Evolutionary conservation across 2,329 filamentous ascomycete species (phyloP).

Genomic region (Biscogniauxia sp.): DNA sequence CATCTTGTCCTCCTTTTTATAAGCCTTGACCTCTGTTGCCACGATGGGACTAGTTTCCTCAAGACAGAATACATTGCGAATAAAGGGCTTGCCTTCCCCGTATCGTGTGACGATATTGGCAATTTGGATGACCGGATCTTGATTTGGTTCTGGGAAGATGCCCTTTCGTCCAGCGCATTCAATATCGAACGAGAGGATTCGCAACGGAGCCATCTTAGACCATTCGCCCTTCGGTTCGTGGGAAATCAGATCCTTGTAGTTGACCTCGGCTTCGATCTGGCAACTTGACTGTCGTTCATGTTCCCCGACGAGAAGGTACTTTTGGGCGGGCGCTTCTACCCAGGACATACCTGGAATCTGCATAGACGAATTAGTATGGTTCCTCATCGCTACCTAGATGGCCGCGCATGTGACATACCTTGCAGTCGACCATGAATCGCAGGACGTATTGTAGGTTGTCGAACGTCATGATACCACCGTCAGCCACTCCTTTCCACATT

Average conservation of each 20-base stretch:
- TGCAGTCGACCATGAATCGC: conserved; percentile 96
- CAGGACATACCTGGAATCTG: conserved; percentile 94
- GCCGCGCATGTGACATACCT: conserved; percentile 47
- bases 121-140: conserved; percentile 96
- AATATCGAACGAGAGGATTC: conserved; percentile 95
- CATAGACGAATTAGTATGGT: conserved; percentile 17
- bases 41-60: conserved; percentile 92
- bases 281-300: conserved; percentile 81
- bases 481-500: conserved; percentile 68
- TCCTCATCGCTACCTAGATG: too few relatives aligned
- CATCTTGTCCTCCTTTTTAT: conserved; percentile 80
- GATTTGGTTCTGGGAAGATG: conserved; percentile 88
- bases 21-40: conserved; percentile 88
- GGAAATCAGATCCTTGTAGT: conserved; percentile 79
- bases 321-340: conserved; percentile 78
- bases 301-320: conserved; percentile 68
- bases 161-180: conserved; percentile 97
- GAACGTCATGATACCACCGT: conserved; percentile 79
- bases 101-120: conserved; percentile 94
- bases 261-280: conserved; percentile 88
- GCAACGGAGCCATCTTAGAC: conserved; percentile 95
- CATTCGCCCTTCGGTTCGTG: conserved; percentile 90
- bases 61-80: conserved; percentile 94
- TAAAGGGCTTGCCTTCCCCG: conserved; percentile 92
- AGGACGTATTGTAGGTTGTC: conserved; percentile 95